Evolutionary conservation across 768 basidiomycete species (phyloP), one percentile per base, ranked within the genome.

Genomic region (Pleurotus ostreatus): DNA sequence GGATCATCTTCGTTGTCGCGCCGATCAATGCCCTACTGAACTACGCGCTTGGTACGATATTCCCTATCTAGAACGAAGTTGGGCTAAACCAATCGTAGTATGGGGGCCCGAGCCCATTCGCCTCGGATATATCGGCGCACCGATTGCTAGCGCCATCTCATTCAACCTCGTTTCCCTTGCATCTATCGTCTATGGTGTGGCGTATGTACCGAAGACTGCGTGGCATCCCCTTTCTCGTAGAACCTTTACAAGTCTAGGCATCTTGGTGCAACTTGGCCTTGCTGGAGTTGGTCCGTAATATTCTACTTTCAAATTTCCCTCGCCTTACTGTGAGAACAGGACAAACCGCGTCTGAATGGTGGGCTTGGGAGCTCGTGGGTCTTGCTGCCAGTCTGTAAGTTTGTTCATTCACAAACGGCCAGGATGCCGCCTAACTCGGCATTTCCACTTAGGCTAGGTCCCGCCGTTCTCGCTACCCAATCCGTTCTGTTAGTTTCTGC

Each of bases 311-410:
- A 23, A 23, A n/a, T 44, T 44, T 44, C 2, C 41, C 9, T 15
- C 18, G 12, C 13, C 55, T 41, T 59, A 2, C 13, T 16, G 13
- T 11, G 38, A 5, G 11, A 56, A 44, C 59, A 78, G 84, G 84
- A 0, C 92, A 93, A 68, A 88, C 83, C 4, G 91, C 90, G 1
- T 85, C 84, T 4, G 95, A 97, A 69, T 98, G 95, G 96, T 98
- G 95, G 94, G 87, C 89, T 39, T 96, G 96, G 96, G 94, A 97
- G 70, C 78, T 93, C 5, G 70, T 89, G 30, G 86, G 85, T 20
- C 72, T 83, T 1, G 79, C 76, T 4, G 81, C 81, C 3, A 78
- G 77, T 59, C 61, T 78, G 74, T 78, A 60, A 58, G 76, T 67
- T 9, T 8, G 11, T 34, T 34, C 30, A 9, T 34, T 3, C 8